A percentile compares a stretch with the other conserved stretches of the same genome.
phyloP scores from a whole-genome alignment of 352 stramenopile species.

The Globisporangium nagaii region DNA sequence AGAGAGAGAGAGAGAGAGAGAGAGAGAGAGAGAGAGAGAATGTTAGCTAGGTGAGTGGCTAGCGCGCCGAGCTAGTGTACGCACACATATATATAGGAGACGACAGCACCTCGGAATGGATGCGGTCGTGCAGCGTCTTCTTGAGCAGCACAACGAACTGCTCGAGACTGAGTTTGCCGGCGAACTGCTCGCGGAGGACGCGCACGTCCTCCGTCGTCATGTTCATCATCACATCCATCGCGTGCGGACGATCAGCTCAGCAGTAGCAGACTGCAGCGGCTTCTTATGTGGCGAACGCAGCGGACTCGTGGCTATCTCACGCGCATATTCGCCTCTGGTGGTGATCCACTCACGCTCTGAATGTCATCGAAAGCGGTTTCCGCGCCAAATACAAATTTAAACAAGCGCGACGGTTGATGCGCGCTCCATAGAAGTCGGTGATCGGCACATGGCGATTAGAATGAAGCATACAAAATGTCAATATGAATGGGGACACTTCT shows the following conservation, averaged over 20 bases:
- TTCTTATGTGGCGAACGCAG: neutral
- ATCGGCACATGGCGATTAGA: no score
- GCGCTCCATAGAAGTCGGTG: no score
- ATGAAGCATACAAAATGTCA: neutral
- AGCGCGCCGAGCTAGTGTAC: neutral
- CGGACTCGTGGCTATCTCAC: neutral
- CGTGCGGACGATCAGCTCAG: neutral
- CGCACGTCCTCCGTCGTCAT: conserved; percentile 77
- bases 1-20: neutral
- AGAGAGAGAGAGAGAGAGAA: neutral
- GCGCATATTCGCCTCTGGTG: neutral
- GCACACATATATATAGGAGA: neutral
- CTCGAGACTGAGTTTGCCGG: conserved; percentile 38
- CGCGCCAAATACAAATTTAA: neutral
- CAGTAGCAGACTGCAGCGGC: no score
- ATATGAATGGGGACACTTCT: no score
- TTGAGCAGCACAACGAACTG: conserved; percentile 73
- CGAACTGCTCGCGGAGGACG: conserved; percentile 50
- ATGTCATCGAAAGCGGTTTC: neutral
- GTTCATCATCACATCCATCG: conserved; percentile 86
- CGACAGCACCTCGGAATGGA: conserved; percentile 31
- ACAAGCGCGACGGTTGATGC: no score
- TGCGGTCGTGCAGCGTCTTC: conserved; percentile 59
- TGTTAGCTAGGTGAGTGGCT: neutral
- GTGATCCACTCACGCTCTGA: no score